These are phyloP conservation scores for Hippophae gyantsensis DNA, from an alignment of 306 rosid genomes.

Conservation along the genomic window DNA sequence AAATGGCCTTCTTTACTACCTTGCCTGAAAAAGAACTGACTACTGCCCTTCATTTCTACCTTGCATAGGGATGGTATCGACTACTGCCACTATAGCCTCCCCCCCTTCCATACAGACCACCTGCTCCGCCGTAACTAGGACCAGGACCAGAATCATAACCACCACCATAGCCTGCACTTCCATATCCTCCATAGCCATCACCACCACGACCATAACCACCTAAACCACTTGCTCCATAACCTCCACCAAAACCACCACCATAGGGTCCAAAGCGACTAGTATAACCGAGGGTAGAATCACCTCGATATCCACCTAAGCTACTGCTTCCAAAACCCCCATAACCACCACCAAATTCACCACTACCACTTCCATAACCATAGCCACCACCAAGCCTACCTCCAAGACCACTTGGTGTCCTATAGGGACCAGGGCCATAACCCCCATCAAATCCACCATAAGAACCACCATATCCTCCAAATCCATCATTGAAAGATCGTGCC, in stretches of 20 bases:
- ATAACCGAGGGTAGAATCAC: constrained; percentile 50
- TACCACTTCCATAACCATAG: constrained; percentile 44
- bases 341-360: constrained; percentile 48
- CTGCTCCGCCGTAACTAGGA: constrained; percentile 47
- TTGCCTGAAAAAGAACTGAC: constrained; percentile 25
- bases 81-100: constrained; percentile 63
- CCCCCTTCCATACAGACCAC: constrained; percentile 56
- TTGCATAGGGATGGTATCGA: constrained; percentile 55
- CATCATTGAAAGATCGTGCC: constrained; percentile 79
- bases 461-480: constrained; percentile 68
- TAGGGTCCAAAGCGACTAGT: constrained; percentile 50
- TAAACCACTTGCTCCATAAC: constrained; percentile 38
- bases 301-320: constrained; percentile 60
- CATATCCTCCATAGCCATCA: constrained; percentile 50
- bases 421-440: constrained; percentile 68
- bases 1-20: constrained; percentile 36
- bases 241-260: constrained; percentile 47
- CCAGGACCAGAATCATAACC: constrained; percentile 50
- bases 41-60: constrained; percentile 38
- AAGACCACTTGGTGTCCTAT: constrained; percentile 69
- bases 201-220: constrained; percentile 58
- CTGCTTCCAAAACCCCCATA: constrained; percentile 45
- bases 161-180: constrained; percentile 42
- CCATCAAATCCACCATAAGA: constrained; percentile 74
- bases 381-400: constrained; percentile 63